phyloP scores from a whole-genome alignment of 2,329 filamentous ascomycete species.

The Paracoccidioides brasiliensis region DNA sequence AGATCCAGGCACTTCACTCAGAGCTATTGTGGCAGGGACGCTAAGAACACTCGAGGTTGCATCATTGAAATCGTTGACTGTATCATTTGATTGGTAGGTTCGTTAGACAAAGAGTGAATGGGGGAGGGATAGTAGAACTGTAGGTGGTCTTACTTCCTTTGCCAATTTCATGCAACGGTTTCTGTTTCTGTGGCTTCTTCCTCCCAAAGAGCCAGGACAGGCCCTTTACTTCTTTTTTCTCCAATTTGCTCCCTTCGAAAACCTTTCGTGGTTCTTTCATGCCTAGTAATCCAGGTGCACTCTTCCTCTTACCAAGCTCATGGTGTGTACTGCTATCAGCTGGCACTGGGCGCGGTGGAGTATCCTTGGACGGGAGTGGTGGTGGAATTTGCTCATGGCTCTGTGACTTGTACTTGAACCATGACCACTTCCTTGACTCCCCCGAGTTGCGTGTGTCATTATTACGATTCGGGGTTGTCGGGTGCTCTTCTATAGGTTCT shows the following conservation, averaged over 20 bases:
- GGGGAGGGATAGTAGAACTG: neutral
- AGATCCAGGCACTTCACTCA: neutral
- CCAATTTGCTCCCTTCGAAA: neutral
- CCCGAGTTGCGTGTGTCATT: conserved; percentile 11
- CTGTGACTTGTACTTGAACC: conserved; percentile 29
- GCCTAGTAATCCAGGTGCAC: neutral
- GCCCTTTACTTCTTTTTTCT: conserved; percentile 22
- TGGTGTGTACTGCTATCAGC: neutral
- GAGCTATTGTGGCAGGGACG: neutral
- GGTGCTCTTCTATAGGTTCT: conserved; percentile 32
- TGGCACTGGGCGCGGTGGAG: conserved; percentile 13
- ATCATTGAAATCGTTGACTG: conserved; percentile 12
- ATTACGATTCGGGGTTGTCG: conserved; percentile 21
- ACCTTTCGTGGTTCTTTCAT: neutral
- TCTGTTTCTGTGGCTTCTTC: conserved; percentile 30
- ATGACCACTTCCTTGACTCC: conserved; percentile 34
- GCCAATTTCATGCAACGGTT: conserved; percentile 18
- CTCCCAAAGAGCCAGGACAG: conserved; percentile 43
- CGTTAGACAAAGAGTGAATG: neutral
- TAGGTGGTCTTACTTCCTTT: conserved; percentile 26
- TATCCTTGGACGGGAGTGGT: conserved; percentile 14
- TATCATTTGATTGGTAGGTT: neutral
- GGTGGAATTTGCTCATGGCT: conserved; percentile 15
- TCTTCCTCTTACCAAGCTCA: neutral
- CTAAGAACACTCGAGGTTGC: conserved; percentile 11